A percentile compares a stretch with the other conserved stretches of the same genome.
These are phyloP conservation scores for Pyrenochaeta sp. DNA, from an alignment of 2,329 filamentous ascomycete genomes.

Conservation along the genomic window DNA sequence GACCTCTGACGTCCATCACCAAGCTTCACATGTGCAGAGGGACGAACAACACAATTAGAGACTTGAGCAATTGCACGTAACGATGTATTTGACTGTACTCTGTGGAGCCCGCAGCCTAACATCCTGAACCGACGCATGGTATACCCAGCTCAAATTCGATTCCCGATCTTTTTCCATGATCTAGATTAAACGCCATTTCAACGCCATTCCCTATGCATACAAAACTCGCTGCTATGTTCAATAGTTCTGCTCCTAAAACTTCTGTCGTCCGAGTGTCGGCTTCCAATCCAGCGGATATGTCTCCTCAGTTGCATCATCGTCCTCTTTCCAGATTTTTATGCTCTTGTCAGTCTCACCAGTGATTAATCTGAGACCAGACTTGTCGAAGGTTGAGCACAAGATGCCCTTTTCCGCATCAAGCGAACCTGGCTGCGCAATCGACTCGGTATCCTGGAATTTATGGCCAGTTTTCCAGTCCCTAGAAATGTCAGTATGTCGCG, in stretches of 20 bases:
- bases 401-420: constrained; percentile 93
- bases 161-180: constrained; percentile 1
- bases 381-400: constrained; percentile 93
- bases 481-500: neutral
- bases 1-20: constrained; percentile 26
- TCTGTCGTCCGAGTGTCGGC: constrained; percentile 78
- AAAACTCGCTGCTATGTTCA: neutral
- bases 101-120: neutral
- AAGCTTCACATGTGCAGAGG: constrained; percentile 2
- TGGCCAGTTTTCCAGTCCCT: constrained; percentile 98
- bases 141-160: constrained; percentile 4
- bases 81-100: neutral
- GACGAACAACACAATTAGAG: neutral
- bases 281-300: constrained; percentile 94
- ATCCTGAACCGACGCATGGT: constrained; percentile 1
- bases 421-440: constrained; percentile 90
- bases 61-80: neutral
- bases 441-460: constrained; percentile 88
- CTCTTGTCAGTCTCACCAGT: constrained; percentile 93
- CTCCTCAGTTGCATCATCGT: constrained; percentile 89
- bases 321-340: constrained; percentile 96
- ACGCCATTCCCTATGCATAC: constrained; percentile 12
- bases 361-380: constrained; percentile 86
- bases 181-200: constrained; percentile 9
- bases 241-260: constrained; percentile 56